Base-by-base conservation (phyloP, 1,284 basidiomycete genomes). In the Cerioporus squamosus region DNA sequence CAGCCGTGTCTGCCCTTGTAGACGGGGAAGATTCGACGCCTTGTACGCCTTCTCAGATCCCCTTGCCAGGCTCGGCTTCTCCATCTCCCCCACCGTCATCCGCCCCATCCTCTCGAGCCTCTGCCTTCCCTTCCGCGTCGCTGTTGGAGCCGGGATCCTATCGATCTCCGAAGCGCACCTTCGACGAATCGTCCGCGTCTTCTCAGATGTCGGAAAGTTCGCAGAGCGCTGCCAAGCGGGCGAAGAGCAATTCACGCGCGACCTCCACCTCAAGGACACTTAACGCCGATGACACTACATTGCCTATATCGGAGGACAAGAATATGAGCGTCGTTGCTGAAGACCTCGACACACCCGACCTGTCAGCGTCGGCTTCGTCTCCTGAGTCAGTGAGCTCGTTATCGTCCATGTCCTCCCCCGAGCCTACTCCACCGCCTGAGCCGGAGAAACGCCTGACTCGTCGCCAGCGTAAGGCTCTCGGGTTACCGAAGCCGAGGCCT, bases 391-490 rank as follows among this genome's bases (percentile, higher is more conserved):
- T 76, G 51, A 71, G 71, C 59, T 69, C 72, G 36, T 60, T 75
- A 2, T 81, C 80, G 18, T 79, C 80, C 44, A 75, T 76, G 1
- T 72, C 76, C 0, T 80, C 76, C 5, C 76, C 74, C 57, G 73
- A 74, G 51, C 49, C 72, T 44, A 68, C 76, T 33, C 72, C 78
- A 18, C 72, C 75, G 3, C 69, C 70, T 0, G 68, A 67, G 14
- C 58, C 58, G 7, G 71, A 76, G 54, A 74, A 63, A 39, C 72
- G 70, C 2, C 62, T 91, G 50, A 92, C 90, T 14, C 75, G 84
- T 44, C 75, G 89, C 42, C 82, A 93, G 72, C 79, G 87, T 23
- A 92, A 88, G 72, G 77, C 75, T 12, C 77, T 88, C 3, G 87
- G 88, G 1, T 68, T 91, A 38, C 88, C 89, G 0, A 88, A 85